Evolutionary conservation across 73 alveolate genomes (phyloP).

Genomic region (Breviolum minutum): DNA sequence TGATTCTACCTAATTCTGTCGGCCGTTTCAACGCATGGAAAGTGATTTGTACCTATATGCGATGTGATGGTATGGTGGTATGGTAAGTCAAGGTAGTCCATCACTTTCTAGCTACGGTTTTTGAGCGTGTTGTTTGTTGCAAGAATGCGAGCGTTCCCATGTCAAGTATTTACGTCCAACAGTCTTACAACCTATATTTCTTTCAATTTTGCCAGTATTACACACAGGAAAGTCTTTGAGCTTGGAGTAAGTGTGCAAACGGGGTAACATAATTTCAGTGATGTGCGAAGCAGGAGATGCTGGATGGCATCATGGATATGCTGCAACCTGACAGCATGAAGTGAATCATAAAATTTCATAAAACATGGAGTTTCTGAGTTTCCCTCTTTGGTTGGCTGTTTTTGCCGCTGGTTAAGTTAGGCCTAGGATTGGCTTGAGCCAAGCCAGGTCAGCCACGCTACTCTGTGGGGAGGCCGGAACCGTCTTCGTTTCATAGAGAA

Average conservation of each 20-base stretch:
- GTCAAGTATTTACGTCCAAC: too few species aligned
- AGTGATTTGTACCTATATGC: too few species aligned
- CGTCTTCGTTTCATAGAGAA: not conserved
- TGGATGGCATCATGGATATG: constrained; percentile 42
- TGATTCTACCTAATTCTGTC: too few species aligned
- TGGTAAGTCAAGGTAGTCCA: too few species aligned
- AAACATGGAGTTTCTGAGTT: not conserved
- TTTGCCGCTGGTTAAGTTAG: not conserved
- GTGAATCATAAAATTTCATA: not conserved
- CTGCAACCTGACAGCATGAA: constrained; percentile 15
- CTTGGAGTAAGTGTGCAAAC: not conserved
- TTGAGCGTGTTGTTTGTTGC: too few species aligned
- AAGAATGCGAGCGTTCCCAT: too few species aligned
- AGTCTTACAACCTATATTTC: too few species aligned
- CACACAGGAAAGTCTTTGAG: too few species aligned
- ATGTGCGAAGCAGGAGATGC: constrained; percentile 8
- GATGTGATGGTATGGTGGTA: too few species aligned
- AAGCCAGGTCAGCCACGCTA: constrained; percentile 34
- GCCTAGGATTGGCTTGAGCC: not conserved
- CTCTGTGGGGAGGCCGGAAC: constrained; percentile 70
- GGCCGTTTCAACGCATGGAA: too few species aligned
- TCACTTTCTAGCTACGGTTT: too few species aligned
- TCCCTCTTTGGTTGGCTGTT: not conserved
- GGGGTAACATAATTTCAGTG: not conserved
- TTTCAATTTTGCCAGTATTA: too few species aligned